Percentiles rank a stretch among this genome's conserved stretches.
Evolutionary conservation across 139 green algal species (phyloP).

Genomic region (Chlorella vulgaris): DNA sequence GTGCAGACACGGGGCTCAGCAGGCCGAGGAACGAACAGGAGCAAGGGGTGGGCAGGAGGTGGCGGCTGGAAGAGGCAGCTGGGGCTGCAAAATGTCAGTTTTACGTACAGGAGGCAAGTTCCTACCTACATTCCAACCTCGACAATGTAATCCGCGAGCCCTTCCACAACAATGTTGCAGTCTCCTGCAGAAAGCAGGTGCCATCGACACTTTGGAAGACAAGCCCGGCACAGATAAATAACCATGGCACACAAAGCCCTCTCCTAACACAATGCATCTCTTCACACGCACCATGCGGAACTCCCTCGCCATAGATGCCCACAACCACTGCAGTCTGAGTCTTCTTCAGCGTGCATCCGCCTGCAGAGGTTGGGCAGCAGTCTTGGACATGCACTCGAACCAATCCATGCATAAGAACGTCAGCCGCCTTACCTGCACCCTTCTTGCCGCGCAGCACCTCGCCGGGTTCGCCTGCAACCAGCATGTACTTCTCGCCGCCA

Average conservation of each 20-base stretch:
- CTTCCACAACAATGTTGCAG: constrained; percentile 69
- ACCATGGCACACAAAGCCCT: neutral
- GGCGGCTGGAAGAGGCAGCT: too few species aligned
- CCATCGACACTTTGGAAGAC: neutral
- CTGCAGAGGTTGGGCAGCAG: neutral
- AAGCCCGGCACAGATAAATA: neutral
- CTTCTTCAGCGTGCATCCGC: constrained; percentile 76
- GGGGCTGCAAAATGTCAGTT: too few species aligned
- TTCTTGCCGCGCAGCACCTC: constrained; percentile 76
- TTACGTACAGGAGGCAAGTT: too few species aligned
- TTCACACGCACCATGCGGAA: constrained; percentile 69
- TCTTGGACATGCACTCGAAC: neutral
- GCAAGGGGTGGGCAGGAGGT: too few species aligned
- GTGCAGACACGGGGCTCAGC: too few species aligned
- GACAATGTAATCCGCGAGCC: constrained; percentile 76
- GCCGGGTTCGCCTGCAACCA: constrained; percentile 63
- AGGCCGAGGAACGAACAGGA: too few species aligned
- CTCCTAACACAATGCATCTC: neutral
- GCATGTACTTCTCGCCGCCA: constrained; percentile 68
- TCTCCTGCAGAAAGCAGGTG: neutral
- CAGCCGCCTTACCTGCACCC: constrained; percentile 35
- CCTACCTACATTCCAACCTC: constrained; percentile 4
- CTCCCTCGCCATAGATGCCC: constrained; percentile 72
- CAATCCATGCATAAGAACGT: neutral
- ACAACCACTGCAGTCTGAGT: constrained; percentile 74